Conservation (phyloP, 1,139 yeast genomes). For the Hanseniaspora gamundiae region DNA sequence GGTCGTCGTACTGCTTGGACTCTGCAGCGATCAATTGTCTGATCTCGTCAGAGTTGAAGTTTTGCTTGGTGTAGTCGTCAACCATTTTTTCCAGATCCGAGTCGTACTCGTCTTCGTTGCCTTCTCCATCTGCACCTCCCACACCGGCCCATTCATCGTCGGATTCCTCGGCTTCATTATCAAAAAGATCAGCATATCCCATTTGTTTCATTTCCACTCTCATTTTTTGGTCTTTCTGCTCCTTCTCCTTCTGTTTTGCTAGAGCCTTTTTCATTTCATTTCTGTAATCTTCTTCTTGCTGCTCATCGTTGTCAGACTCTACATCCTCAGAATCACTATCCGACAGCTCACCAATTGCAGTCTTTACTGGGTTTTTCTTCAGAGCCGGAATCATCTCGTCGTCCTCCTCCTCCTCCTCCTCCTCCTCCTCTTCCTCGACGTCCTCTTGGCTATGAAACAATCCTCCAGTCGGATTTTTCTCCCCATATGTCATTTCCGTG, state of each 20-base stretch:
- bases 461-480: slow-evolving; percentile 7
- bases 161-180: slow-evolving; percentile 80
- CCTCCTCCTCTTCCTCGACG: slow-evolving; percentile 10
- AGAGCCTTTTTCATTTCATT: slow-evolving; percentile 12
- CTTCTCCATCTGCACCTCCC: slow-evolving; percentile 74
- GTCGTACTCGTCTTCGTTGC: slow-evolving; percentile 44
- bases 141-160: slow-evolving; percentile 93
- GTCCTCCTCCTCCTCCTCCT: slow-evolving; percentile 7
- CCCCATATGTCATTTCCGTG: slow-evolving; percentile 5
- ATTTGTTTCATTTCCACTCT: slow-evolving; percentile 27
- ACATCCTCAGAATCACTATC: slow-evolving; percentile 7
- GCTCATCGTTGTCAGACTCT: slow-evolving; percentile 4
- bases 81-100: slow-evolving; percentile 76
- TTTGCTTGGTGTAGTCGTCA: slow-evolving; percentile 55
- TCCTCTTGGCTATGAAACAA: slow-evolving; percentile 5
- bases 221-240: slow-evolving; percentile 30
- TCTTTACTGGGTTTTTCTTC: neutral
- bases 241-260: slow-evolving; percentile 23
- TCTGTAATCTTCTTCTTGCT: slow-evolving; percentile 6
- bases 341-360: slow-evolving; percentile 1
- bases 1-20: slow-evolving; percentile 56
- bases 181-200: slow-evolving; percentile 26
- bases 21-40: slow-evolving; percentile 53
- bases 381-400: slow-evolving; percentile 4
- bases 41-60: slow-evolving; percentile 48